These are phyloP conservation scores for Pleurotus tuoliensis DNA, from an alignment of 768 basidiomycete species.

Conservation along the genomic window DNA sequence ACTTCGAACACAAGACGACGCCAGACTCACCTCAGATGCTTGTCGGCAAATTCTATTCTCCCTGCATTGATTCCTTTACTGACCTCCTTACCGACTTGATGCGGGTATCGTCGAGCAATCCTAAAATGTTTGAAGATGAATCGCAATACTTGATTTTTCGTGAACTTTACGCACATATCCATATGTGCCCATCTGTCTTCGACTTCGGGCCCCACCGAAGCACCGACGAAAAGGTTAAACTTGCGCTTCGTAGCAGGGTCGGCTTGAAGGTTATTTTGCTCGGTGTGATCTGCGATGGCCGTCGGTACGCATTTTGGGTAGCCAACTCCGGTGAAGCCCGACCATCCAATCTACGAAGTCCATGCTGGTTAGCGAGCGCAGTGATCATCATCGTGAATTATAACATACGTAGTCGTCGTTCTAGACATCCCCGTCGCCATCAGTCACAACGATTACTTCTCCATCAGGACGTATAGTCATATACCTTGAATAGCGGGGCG, in stretches of 20 bases:
- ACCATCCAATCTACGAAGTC: conserved; percentile 40
- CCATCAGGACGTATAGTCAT: not conserved
- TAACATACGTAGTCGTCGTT: conserved; percentile 42
- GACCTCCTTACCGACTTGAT: conserved; percentile 47
- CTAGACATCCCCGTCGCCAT: conserved; percentile 17
- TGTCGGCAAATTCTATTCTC: conserved; percentile 43
- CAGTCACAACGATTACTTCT: not conserved
- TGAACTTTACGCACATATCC: conserved; percentile 34
- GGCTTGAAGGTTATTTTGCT: conserved; percentile 39
- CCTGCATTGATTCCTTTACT: conserved; percentile 46
- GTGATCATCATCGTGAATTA: not conserved
- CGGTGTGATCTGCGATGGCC: conserved; percentile 42
- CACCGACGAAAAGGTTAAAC: conserved; percentile 47
- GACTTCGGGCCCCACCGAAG: conserved; percentile 43
- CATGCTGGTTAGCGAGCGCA: not conserved
- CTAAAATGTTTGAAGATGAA: conserved; percentile 11
- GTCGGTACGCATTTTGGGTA: conserved; percentile 44
- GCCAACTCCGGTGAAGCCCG: conserved; percentile 48
- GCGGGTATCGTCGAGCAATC: conserved; percentile 42
- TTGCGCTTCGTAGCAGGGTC: conserved; percentile 38
- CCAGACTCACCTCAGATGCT: conserved; percentile 38
- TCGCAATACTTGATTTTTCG: not conserved
- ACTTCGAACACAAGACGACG: no score
- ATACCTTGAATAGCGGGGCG: conserved; percentile 38
- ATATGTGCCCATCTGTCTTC: conserved; percentile 44